Conservation (phyloP, 306 rosid species). For the Hippophae rhamnoides region DNA sequence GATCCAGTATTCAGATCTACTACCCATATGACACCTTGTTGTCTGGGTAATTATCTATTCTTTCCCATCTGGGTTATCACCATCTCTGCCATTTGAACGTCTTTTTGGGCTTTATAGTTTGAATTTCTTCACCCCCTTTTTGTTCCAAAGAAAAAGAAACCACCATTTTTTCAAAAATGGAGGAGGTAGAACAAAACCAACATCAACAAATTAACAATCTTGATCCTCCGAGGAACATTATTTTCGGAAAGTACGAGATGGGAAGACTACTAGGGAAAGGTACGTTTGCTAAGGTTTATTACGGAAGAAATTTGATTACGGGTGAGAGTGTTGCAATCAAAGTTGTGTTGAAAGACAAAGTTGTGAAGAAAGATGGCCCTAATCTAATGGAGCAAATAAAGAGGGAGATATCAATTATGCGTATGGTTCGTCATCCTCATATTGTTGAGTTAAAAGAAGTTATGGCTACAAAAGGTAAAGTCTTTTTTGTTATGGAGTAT, state of each 20-base stretch:
- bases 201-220: neutral
- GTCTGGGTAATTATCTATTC: too few relatives aligned
- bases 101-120: too few relatives aligned
- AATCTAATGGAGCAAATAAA: slow-evolving; percentile 45
- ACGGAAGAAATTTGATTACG: slow-evolving; percentile 32
- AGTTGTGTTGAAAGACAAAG: slow-evolving; percentile 48
- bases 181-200: neutral
- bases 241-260: slow-evolving; percentile 65
- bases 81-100: too few relatives aligned
- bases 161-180: slow-evolving; percentile 11
- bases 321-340: slow-evolving; percentile 57
- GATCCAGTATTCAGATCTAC: too few relatives aligned
- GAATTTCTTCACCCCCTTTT: too few relatives aligned
- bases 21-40: too few relatives aligned
- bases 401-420: slow-evolving; percentile 61
- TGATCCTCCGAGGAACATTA: slow-evolving; percentile 14
- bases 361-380: slow-evolving; percentile 40
- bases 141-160: neutral
- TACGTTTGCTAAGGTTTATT: slow-evolving; percentile 58
- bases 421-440: slow-evolving; percentile 51
- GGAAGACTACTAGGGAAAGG: slow-evolving; percentile 60
- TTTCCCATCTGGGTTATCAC: too few relatives aligned
- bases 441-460: slow-evolving; percentile 64
- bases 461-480: slow-evolving; percentile 60
- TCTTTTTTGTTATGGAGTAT: slow-evolving; percentile 54